Evolutionary conservation across 2,329 filamentous ascomycete genomes (phyloP), one percentile per base, ranked within the genome.

Genomic region (Corinectria fuckeliana): DNA sequence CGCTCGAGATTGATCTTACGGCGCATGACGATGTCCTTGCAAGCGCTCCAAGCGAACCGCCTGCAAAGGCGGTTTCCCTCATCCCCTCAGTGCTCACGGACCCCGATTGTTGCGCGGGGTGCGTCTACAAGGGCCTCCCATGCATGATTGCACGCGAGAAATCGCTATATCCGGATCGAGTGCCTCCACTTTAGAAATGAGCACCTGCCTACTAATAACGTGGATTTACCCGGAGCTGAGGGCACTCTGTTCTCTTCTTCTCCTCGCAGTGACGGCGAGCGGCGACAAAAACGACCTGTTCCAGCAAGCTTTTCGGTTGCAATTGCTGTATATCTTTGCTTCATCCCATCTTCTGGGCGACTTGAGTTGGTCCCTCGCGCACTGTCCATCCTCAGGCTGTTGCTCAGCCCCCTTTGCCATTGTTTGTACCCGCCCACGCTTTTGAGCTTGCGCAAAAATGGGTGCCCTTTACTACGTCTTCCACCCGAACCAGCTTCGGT

Each of bases 401-500:
- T 48, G 28, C 38, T 45, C 50, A 30, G 38, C 51, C 48, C 41
- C 53, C 41, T 23, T 30, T 20, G 50, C 39, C 55, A 36, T 44
- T 38, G 36, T 50, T 47, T 18, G 56, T 50, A 11, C 36, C 61
- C 59, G 47, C 54, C 60, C 56, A 44, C 54, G 23, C 51, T 47
- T 41, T 44, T 30, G 30, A 55, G 50, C 58, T 49, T 26, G 36
- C 56, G 71, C 69, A 74, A 83, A 72, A 63, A 89, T 89, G 87
- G 84, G 81, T 64, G 76, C 87, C 60, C 72, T 91, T 63, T 95
- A 94, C 81, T 91, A 88, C 71, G 76, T 88, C 58, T 79, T 91
- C 66, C 93, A 96, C 77, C 90, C 91, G 32, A 83, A 83, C 67
- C 85, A 97, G 80, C 80, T 97, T 75, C 88, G 92, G 72, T 84